These are phyloP conservation scores for Hymenoscyphus fraxineus DNA, from an alignment of 2,329 filamentous ascomycete genomes.

Conservation along the genomic window DNA sequence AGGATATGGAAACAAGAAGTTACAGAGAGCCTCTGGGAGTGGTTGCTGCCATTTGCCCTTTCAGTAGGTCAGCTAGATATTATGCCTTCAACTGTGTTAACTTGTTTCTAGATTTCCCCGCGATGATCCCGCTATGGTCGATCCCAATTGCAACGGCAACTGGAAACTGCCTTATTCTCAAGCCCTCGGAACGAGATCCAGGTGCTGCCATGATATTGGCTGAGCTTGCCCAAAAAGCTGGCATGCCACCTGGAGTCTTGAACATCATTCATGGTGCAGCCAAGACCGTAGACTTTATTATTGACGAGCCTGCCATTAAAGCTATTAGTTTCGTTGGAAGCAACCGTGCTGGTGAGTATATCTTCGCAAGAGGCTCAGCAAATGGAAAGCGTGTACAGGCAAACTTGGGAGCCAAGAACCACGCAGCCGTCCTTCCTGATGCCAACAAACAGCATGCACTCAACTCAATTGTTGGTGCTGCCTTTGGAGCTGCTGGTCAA, in stretches of 20 bases:
- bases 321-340: slow-evolving; percentile 81
- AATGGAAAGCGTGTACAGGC: slow-evolving; percentile 87
- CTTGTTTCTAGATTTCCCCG: slow-evolving; percentile 65
- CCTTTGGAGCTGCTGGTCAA: slow-evolving; percentile 81
- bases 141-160: slow-evolving; percentile 81
- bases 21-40: slow-evolving; percentile 81
- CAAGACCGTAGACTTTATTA: slow-evolving; percentile 79
- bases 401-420: slow-evolving; percentile 86
- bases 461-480: slow-evolving; percentile 78
- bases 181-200: slow-evolving; percentile 82
- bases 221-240: slow-evolving; percentile 74
- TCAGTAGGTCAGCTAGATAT: slow-evolving; percentile 54
- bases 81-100: slow-evolving; percentile 13
- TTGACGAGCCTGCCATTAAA: slow-evolving; percentile 82
- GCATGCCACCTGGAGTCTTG: slow-evolving; percentile 76
- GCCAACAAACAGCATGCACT: slow-evolving; percentile 88
- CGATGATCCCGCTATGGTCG: slow-evolving; percentile 91
- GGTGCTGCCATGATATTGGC: slow-evolving; percentile 82
- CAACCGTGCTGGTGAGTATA: slow-evolving; percentile 88
- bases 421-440: slow-evolving; percentile 78
- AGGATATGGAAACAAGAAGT: slow-evolving; percentile 84
- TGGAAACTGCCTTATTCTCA: slow-evolving; percentile 79
- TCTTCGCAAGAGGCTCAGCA: slow-evolving; percentile 72
- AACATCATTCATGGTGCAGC: slow-evolving; percentile 81
- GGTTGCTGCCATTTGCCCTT: slow-evolving; percentile 80